Evolutionary conservation across 2,329 filamentous ascomycete genomes (phyloP), one percentile per base, ranked within the genome.

Genomic region (Xylariaceae sp.): DNA sequence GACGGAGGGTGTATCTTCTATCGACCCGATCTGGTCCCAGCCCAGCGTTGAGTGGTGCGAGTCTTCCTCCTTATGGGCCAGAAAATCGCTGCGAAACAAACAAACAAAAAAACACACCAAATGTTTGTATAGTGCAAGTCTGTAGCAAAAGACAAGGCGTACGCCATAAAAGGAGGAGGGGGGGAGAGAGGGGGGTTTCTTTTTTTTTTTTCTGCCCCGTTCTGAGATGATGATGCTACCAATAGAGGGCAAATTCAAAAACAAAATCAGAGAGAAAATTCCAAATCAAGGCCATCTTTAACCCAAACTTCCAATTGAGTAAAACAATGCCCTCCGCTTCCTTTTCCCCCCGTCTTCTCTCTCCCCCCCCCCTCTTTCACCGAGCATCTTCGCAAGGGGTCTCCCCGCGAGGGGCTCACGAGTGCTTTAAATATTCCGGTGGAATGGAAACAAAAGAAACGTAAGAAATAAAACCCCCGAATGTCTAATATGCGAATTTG

Each of bases 1-100:
- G 61, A 60, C 61, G 44, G 61, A 67, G 68, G 68, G 19, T 19
- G 19, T 70, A 70, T 70, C 65, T 64, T 67, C 67, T 69, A 69
- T 68, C 64, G 63, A 67, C 35, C 35, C 8, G 35, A 19, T 61
- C 65, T 66, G 67, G 67, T 65, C 63, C 68, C 68, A 66, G 67
- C 65, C 67, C 67, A 65, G 67, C 62, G 58, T 19, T 19, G 19
- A 19, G 19, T 19, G 19, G 19, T 19, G 19, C 19, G 19, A 19
- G 19, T 19, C 19, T 19, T 19, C 19, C 19, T 1, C 19, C 19
- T 19, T 19, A 19, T 19, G 19, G 19, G 19, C 19, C 1, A 19
- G 19, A 19, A 19, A 62, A 64, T 64, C 62, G 61, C 63, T 61
- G 19, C 57, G 54, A 60, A 64, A 54, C 50, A 57, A 56, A 55